Percentiles rank a stretch among this genome's conserved stretches.
Evolutionary conservation across 2,329 filamentous ascomycete species (phyloP).

Genomic region (Cadophora sp.): DNA sequence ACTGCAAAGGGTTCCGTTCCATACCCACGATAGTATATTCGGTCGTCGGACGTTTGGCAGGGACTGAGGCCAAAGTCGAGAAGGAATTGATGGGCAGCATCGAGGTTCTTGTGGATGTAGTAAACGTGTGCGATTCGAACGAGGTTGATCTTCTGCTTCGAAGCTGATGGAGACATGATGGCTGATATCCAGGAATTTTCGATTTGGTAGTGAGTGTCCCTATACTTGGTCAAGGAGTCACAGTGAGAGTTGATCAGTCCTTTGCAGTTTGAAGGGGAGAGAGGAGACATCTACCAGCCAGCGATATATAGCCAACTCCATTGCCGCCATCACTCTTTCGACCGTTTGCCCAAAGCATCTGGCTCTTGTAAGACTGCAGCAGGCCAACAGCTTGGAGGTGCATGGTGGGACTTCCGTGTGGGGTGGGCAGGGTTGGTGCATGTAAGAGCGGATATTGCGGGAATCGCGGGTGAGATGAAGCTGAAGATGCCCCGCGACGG

Average conservation of each 20-base stretch:
- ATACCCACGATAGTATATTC: conserved; percentile 66
- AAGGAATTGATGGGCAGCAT: conserved; percentile 35
- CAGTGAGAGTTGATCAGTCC: background rate
- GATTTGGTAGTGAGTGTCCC: no score
- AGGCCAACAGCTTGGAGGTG: background rate
- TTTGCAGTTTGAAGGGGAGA: background rate
- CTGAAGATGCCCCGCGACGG: background rate
- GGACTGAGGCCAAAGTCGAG: conserved; percentile 40
- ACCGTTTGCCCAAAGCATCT: conserved; percentile 5
- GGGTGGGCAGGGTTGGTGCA: no score
- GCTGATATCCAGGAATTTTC: background rate
- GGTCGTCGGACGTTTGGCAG: conserved; percentile 41
- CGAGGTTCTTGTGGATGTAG: conserved; percentile 39
- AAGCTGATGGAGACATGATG: conserved; percentile 36
- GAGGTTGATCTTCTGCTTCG: conserved; percentile 44
- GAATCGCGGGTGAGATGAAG: background rate
- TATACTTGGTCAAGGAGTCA: background rate
- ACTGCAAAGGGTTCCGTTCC: conserved; percentile 66
- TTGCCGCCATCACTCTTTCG: conserved; percentile 2
- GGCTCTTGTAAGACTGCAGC: background rate
- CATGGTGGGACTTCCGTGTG: conserved; percentile 23
- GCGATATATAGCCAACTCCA: conserved; percentile 6
- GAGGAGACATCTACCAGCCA: conserved; percentile 3
- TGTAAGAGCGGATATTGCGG: conserved; percentile 16
- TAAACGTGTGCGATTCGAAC: conserved; percentile 41